Base-by-base conservation (phyloP, 768 basidiomycete species). In the Tubosaeta sp. region DNA sequence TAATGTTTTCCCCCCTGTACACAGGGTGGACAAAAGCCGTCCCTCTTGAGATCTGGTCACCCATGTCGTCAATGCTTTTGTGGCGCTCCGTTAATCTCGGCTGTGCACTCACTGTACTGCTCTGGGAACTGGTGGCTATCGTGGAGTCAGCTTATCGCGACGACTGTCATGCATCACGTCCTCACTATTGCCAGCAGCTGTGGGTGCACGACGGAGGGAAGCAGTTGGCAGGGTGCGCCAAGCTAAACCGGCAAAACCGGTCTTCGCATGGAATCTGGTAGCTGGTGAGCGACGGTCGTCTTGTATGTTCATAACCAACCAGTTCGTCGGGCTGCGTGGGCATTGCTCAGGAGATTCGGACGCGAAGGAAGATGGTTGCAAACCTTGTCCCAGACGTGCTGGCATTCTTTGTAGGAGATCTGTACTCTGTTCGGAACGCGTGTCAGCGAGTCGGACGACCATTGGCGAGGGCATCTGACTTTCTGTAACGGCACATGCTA, bases 131-230 rank as follows among this genome's bases (percentile, higher is more conserved):
- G 81, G 51, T 80, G 83, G 66, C 86, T 88, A 32, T 50, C 48
- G 42, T 56, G 53, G 51, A 35, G 55, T 61, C 44, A 71, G 70
- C 39, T 51, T 41, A 36, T 52, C 55, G 21, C 60, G 34, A 45
- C 34, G n/a, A 35, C 0, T 44, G 27, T 32, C 18, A 45, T 34
- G 58, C 8, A 30, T 49, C 50, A 44, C 46, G 45, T 52, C 67
- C 86, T 71, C 66, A 89, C 87, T 86, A 86, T 68, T 87, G 85
- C 87, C 87, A 88, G 63, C 87, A 88, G 22, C 81, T 82, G 22
- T 63, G 71, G 27, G 63, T 71, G 69, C 87, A 89, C 25, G 73
- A 67, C 22, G 82, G 77, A 6, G 71, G 63, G 25, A 77, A 75
- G 60, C 87, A 89, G 51, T 80, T 71, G 24, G 46, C 57, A 27